Evolutionary conservation across 139 green algal species (phyloP).

Genomic region (Asterochloris sp.): DNA sequence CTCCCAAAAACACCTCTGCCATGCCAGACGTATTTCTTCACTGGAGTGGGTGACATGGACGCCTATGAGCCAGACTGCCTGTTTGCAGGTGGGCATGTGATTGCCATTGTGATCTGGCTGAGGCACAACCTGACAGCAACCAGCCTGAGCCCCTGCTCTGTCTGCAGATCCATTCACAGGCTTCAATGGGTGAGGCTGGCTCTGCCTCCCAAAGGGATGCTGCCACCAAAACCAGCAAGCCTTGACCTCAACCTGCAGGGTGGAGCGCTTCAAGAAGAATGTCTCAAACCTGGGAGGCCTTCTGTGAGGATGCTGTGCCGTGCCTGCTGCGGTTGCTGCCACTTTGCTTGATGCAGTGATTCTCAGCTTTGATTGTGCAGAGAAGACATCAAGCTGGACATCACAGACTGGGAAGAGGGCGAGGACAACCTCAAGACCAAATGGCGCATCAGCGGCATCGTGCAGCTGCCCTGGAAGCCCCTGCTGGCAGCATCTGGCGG

Average conservation of each 20-base stretch:
- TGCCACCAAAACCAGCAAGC: slow-evolving; percentile 14
- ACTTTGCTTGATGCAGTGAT: neutral
- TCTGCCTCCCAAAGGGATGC: no score
- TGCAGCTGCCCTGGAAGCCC: slow-evolving; percentile 63
- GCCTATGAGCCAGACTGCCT: slow-evolving; percentile 56
- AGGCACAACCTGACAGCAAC: no score
- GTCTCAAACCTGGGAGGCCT: slow-evolving; percentile 77
- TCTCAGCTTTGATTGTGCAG: slow-evolving; percentile 15
- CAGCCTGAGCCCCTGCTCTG: no score
- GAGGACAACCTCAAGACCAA: slow-evolving; percentile 36
- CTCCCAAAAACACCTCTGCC: neutral
- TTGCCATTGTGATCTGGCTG: no score
- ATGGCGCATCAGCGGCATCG: slow-evolving; percentile 61
- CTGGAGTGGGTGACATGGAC: slow-evolving; percentile 31
- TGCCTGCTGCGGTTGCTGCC: neutral
- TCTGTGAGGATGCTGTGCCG: slow-evolving; percentile 36
- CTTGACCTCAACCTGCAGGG: slow-evolving; percentile 50
- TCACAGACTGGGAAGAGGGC: slow-evolving; percentile 56
- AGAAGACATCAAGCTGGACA: slow-evolving; percentile 64
- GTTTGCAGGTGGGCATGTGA: neutral
- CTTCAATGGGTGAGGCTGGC: no score
- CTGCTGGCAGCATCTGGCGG: slow-evolving; percentile 56
- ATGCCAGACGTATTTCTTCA: slow-evolving; percentile 8
- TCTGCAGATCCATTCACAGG: no score
- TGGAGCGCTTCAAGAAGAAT: slow-evolving; percentile 80